These are phyloP conservation scores for Neoascochyta sp. DNA, from an alignment of 2,329 filamentous ascomycete genomes.

Conservation along the genomic window DNA sequence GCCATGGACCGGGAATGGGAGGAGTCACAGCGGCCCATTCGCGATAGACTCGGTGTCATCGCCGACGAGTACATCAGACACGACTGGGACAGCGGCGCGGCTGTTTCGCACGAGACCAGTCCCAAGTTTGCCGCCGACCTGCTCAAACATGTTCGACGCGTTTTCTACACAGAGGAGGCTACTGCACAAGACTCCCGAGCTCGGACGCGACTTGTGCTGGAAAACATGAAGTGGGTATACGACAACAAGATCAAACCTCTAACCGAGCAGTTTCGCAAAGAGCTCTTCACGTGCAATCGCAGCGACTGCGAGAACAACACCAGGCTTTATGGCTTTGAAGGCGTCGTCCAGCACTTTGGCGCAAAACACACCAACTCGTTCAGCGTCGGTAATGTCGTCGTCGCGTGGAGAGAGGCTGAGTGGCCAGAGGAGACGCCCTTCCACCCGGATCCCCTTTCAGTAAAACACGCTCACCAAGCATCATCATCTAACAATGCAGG, in stretches of 20 bases:
- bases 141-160: constrained; percentile 61
- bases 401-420: constrained; percentile 71
- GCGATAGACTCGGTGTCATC: constrained; percentile 60
- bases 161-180: constrained; percentile 60
- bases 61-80: constrained; percentile 67
- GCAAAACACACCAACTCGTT: constrained; percentile 73
- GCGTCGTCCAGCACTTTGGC: constrained; percentile 76
- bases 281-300: constrained; percentile 69
- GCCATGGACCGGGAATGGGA: constrained; percentile 67
- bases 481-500: constrained; percentile 19
- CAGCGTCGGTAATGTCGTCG: constrained; percentile 67
- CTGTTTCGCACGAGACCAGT: constrained; percentile 60
- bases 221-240: constrained; percentile 85
- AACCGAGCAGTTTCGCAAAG: constrained; percentile 63
- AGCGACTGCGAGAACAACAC: constrained; percentile 58
- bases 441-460: constrained; percentile 54
- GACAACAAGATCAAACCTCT: constrained; percentile 70
- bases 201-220: constrained; percentile 59
- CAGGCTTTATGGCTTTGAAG: constrained; percentile 73
- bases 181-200: constrained; percentile 11
- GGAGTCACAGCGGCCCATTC: constrained; percentile 63
- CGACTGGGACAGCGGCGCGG: constrained; percentile 61
- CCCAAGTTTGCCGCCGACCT: constrained; percentile 69
- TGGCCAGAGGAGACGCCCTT: constrained; percentile 78
- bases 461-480: constrained; percentile 39